A percentile compares a stretch with the other conserved stretches of the same genome.
phyloP scores from a whole-genome alignment of 2,329 filamentous ascomycete genomes.

The Penicillium fuscoglaucum region DNA sequence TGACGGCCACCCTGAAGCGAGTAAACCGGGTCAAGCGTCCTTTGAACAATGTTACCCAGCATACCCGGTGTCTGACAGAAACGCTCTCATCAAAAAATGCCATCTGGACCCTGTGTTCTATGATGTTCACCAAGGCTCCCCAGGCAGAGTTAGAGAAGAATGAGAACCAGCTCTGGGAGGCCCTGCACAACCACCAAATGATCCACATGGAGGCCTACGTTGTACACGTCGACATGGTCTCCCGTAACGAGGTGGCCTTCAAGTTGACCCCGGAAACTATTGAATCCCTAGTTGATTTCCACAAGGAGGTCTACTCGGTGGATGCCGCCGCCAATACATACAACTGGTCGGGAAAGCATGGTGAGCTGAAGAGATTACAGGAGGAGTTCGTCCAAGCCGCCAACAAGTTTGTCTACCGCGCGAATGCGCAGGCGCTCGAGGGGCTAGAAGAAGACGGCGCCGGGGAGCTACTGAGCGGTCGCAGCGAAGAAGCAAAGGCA shows the following conservation, averaged over 20 bases:
- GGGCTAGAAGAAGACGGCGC: slow-evolving; percentile 95
- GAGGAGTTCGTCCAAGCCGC: slow-evolving; percentile 94
- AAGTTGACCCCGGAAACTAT: slow-evolving; percentile 96
- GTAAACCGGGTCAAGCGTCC: slow-evolving; percentile 96
- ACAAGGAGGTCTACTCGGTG: slow-evolving; percentile 91
- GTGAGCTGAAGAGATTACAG: slow-evolving; percentile 94
- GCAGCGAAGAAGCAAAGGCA: slow-evolving; percentile 89
- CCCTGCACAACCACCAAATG: slow-evolving; percentile 88
- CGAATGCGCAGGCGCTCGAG: slow-evolving; percentile 83
- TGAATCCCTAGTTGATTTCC: slow-evolving; percentile 87
- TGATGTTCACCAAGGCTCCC: slow-evolving; percentile 89
- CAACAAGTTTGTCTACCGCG: slow-evolving; percentile 96
- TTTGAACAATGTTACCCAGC: slow-evolving; percentile 93
- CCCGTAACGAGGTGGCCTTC: slow-evolving; percentile 95
- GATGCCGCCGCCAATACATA: slow-evolving; percentile 87
- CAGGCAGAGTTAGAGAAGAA: slow-evolving; percentile 82
- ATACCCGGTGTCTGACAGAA: slow-evolving; percentile 93
- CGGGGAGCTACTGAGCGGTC: slow-evolving; percentile 86
- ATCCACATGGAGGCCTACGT: slow-evolving; percentile 96
- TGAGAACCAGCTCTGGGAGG: slow-evolving; percentile 77
- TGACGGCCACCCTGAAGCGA: slow-evolving; percentile 93
- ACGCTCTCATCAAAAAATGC: slow-evolving; percentile 85
- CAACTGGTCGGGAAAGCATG: slow-evolving; percentile 95
- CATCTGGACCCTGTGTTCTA: slow-evolving; percentile 89
- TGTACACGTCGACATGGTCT: slow-evolving; percentile 98